phyloP scores from a whole-genome alignment of 2,329 filamentous ascomycete species.

The Fusarium sp. region DNA sequence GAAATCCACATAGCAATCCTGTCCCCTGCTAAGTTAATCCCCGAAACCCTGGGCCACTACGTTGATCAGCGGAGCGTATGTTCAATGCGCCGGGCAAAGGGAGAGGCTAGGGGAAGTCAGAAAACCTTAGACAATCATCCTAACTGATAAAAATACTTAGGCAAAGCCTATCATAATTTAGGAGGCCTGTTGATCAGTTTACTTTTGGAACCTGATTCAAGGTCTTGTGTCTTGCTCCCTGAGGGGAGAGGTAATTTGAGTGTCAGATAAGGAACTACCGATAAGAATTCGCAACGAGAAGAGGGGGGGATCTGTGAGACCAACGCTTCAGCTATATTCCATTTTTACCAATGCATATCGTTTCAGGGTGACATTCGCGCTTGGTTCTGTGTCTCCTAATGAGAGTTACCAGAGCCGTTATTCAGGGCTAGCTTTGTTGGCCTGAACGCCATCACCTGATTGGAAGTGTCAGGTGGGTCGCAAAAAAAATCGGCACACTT shows the following conservation, averaged over 20 bases:
- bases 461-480: not conserved
- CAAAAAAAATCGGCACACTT: no score
- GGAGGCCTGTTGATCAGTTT: no score
- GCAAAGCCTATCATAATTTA: no score
- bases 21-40: conserved; percentile 9
- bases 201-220: no score
- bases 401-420: conserved; percentile 32
- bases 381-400: conserved; percentile 24
- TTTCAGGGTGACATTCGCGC: conserved; percentile 42
- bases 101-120: not conserved
- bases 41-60: not conserved
- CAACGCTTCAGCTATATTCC: conserved; percentile 29
- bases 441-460: conserved; percentile 22
- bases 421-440: conserved; percentile 27
- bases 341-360: conserved; percentile 31
- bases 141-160: no score
- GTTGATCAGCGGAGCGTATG: conserved; percentile 9
- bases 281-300: not conserved
- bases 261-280: not conserved
- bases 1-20: conserved; percentile 26
- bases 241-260: conserved; percentile 2
- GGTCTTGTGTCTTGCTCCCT: not conserved
- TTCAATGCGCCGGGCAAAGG: conserved; percentile 3
- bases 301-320: not conserved
- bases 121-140: no score